Evolutionary conservation across 805 yeast species (phyloP), one percentile per base, ranked within the genome.

Genomic region (Candida sonorensis): DNA sequence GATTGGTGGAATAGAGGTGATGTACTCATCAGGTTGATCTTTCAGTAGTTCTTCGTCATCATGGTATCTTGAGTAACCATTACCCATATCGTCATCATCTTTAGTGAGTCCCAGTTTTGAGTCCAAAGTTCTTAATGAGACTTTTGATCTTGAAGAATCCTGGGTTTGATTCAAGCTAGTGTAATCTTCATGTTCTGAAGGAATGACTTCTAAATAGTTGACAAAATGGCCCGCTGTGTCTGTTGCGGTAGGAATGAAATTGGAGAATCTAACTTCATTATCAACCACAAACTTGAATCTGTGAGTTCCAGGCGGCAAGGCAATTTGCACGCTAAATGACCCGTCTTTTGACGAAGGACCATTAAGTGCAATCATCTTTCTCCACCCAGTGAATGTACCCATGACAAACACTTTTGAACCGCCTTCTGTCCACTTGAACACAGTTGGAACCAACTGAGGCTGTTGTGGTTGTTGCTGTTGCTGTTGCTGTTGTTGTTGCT

Each of bases 301-400:
- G 58, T 88, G 97, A 0, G 95, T 88, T 8, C 97, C 97, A 5
- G 82, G 77, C 0, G 95, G 95, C 29, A 85, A 61, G 25, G 84
- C 83, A 30, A 85, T 64, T 31, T 82, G 80, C 17, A 85, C 81
- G 27, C 75, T 66, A 47, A 80, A 79, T 23, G 67, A 64, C 15
- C 69, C 68, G 45, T 77, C 67, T 10, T 58, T 59, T 8, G 63
- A 60, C n/a, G 61, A 75, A 8, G 63, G 63, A 48, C 65, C 59
- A 57, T 73, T 57, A 47, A 92, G 64, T 24, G 94, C 94, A 51
- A 90, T 88, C 97, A 92, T 90, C 59, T 88, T 90, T 45, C 96
- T 69, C 97, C 98, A 92, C 4, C 95, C 96, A 0, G 98, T 92
- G 60, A 90, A 90, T 1, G 97, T 83, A 30, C 98, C 98, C 22